Percentiles rank a stretch among this genome's conserved stretches.
phyloP scores from a whole-genome alignment of 768 basidiomycete genomes.

The Amanita brunnescens region DNA sequence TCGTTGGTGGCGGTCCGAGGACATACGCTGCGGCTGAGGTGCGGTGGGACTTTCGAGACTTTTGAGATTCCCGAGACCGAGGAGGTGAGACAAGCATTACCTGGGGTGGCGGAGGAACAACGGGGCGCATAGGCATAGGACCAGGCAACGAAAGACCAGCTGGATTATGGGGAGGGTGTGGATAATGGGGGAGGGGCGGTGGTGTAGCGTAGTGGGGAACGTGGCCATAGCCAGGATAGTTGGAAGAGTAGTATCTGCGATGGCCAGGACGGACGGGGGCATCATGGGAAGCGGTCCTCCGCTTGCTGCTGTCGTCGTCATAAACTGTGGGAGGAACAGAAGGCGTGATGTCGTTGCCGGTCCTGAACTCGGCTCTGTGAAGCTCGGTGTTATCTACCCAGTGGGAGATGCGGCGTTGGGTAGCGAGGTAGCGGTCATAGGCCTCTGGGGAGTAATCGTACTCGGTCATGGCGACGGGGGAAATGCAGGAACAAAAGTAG shows the following conservation, averaged over 20 bases:
- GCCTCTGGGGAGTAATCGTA: conserved; percentile 55
- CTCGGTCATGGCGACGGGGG: conserved; percentile 36
- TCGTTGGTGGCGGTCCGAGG: conserved; percentile 3
- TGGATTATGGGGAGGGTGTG: not conserved
- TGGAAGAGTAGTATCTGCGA: conserved; percentile 4
- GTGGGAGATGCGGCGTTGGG: conserved; percentile 37
- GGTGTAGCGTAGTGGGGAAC: conserved; percentile 2
- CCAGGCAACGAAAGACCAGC: conserved; percentile 2
- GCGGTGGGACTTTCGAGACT: conserved; percentile 2
- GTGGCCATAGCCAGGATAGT: conserved; percentile 1
- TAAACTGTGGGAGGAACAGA: not conserved
- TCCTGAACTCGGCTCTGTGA: conserved; percentile 21
- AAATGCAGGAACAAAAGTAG: not conserved
- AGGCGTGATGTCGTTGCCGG: not conserved
- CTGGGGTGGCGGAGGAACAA: not conserved
- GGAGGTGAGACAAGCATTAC: conserved; percentile 3
- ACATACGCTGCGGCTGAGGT: conserved; percentile 5
- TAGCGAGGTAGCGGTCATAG: conserved; percentile 37
- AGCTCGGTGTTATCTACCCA: conserved; percentile 44
- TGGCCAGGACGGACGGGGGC: conserved; percentile 4
- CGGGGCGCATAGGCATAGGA: conserved; percentile 6
- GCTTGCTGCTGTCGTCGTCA: not conserved
- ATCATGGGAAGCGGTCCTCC: not conserved
- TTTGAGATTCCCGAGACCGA: not conserved
- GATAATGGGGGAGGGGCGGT: conserved; percentile 2